A percentile compares a stretch with the other conserved stretches of the same genome.
phyloP scores from a whole-genome alignment of 257 asterid genomes.

The Primulina huaijiensis region DNA sequence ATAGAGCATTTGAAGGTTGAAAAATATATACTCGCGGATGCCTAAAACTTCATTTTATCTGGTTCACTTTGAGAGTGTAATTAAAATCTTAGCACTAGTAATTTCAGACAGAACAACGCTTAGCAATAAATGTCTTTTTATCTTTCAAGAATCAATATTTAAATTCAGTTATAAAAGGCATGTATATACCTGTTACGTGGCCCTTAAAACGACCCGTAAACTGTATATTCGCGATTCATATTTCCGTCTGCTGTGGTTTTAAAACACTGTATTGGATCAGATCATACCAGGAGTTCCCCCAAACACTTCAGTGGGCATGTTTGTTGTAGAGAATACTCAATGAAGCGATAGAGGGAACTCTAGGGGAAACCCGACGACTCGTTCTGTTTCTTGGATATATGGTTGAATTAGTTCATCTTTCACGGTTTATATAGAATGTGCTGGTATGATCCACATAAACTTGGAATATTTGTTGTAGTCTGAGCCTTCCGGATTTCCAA shows the following conservation, averaged over 20 bases:
- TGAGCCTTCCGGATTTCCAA: background rate
- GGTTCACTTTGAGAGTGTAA: background rate
- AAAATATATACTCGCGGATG: background rate
- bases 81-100: no score
- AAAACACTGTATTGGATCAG: background rate
- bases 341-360: constrained; percentile 33
- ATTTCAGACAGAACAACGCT: no score
- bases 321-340: background rate
- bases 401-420: background rate
- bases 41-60: background rate
- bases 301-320: background rate
- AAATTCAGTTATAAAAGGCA: background rate
- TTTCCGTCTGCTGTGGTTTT: background rate
- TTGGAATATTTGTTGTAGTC: background rate
- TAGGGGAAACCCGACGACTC: constrained; percentile 22
- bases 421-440: background rate
- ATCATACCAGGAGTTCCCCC: background rate
- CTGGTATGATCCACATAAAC: background rate
- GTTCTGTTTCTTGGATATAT: background rate
- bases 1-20: no score
- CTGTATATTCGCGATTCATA: no score
- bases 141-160: background rate
- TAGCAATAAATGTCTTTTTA: background rate
- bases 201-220: background rate
- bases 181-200: background rate